Conservation (phyloP, 2,329 filamentous ascomycete genomes). For the Aspergillus piperis region DNA sequence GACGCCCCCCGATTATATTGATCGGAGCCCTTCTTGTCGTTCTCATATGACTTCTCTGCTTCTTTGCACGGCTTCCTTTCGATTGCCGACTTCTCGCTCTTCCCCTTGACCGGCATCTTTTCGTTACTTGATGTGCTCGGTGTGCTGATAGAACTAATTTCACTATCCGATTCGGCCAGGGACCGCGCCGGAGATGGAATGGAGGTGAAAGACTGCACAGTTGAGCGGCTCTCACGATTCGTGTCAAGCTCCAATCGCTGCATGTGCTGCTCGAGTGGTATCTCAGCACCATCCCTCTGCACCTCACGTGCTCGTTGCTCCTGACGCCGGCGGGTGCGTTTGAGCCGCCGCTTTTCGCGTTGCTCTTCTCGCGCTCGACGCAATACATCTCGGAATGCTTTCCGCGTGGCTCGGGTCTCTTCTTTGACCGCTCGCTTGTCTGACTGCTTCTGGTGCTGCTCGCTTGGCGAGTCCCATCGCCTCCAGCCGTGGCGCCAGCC, state of each 20-base stretch:
- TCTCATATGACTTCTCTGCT: neutral
- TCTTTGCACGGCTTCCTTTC: neutral
- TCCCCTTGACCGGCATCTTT: constrained; percentile 4
- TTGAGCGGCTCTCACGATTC: constrained; percentile 14
- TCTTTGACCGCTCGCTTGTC: constrained; percentile 38
- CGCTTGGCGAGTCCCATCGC: constrained; percentile 40
- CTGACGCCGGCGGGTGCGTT: constrained; percentile 27
- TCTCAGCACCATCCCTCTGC: constrained; percentile 11
- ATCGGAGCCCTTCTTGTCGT: neutral
- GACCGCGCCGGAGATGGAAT: constrained; percentile 15
- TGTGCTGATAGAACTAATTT: constrained; percentile 23
- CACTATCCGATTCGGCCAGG: constrained; percentile 19
- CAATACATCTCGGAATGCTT: constrained; percentile 40
- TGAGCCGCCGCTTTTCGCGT: constrained; percentile 29
- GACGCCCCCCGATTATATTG: neutral
- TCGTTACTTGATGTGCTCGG: constrained; percentile 20
- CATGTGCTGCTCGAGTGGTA: constrained; percentile 24
- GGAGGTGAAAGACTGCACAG: constrained; percentile 14
- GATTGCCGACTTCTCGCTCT: neutral
- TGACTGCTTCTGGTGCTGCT: constrained; percentile 31
- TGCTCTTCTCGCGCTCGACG: constrained; percentile 40
- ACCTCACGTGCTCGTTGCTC: constrained; percentile 17
- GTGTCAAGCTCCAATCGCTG: constrained; percentile 24
- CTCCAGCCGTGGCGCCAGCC: constrained; percentile 30
- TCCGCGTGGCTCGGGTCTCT: constrained; percentile 39